Percentiles rank a stretch among this genome's conserved stretches.
phyloP scores from a whole-genome alignment of 306 rosid genomes.

The Ochetophila trinervis region DNA sequence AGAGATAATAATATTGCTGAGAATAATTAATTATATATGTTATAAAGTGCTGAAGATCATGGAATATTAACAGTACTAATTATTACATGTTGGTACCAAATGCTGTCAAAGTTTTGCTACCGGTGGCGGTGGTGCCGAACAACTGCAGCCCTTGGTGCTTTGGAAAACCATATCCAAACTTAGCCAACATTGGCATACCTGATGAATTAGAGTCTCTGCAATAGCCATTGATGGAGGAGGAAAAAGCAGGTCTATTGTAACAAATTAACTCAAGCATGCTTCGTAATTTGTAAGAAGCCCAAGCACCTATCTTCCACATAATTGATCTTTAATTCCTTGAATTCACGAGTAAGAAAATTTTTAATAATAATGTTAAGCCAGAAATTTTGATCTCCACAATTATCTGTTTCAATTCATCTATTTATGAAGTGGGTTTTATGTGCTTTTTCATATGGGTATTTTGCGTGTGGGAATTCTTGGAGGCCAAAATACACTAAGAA shows the following conservation, averaged over 20 bases:
- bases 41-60: background rate
- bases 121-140: conserved; percentile 24
- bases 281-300: conserved; percentile 32
- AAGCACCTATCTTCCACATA: conserved; percentile 36
- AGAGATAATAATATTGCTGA: too few species aligned
- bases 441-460: too few species aligned
- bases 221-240: conserved; percentile 2
- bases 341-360: too few species aligned
- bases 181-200: conserved; percentile 11
- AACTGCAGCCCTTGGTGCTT: conserved; percentile 25
- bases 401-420: too few species aligned
- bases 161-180: conserved; percentile 14
- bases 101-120: conserved; percentile 21
- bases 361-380: too few species aligned
- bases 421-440: too few species aligned
- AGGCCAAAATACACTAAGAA: too few species aligned
- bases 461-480: too few species aligned
- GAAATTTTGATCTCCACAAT: too few species aligned
- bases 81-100: conserved; percentile 29
- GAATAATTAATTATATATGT: background rate
- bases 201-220: conserved; percentile 17
- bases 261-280: conserved; percentile 30
- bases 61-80: background rate
- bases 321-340: background rate
- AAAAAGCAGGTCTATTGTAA: conserved; percentile 4